These are phyloP conservation scores for Colletotrichum tamarilloi DNA, from an alignment of 2,329 filamentous ascomycete species.

Conservation along the genomic window DNA sequence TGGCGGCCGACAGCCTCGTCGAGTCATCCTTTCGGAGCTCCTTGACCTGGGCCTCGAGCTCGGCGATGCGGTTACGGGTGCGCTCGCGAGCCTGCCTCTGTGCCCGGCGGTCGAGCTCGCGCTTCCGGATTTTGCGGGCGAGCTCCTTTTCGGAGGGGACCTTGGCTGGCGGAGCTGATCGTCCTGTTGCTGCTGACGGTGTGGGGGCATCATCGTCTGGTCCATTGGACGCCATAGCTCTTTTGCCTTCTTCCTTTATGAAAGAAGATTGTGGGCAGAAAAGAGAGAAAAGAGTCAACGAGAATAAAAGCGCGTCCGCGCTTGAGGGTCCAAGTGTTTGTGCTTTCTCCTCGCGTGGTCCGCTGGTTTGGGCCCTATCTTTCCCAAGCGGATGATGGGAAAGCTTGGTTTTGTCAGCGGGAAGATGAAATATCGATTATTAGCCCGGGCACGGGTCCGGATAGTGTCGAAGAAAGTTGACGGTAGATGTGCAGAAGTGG, in stretches of 20 bases:
- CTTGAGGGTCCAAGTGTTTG: background rate
- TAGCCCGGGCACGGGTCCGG: background rate
- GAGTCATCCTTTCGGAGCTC: slow-evolving; percentile 40
- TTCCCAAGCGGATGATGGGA: background rate
- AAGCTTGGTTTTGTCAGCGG: background rate
- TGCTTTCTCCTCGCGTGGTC: background rate
- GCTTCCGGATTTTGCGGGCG: slow-evolving; percentile 42
- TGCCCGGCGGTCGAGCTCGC: slow-evolving; percentile 46
- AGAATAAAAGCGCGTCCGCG: background rate
- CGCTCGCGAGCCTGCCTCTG: slow-evolving; percentile 45
- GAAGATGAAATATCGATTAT: background rate
- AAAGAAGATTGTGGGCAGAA: background rate
- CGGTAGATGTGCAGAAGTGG: slow-evolving; percentile 14
- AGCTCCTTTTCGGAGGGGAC: slow-evolving; percentile 31
- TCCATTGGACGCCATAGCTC: slow-evolving; percentile 11
- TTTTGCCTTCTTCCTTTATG: background rate
- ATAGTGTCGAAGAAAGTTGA: slow-evolving; percentile 13
- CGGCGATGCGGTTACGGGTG: slow-evolving; percentile 45
- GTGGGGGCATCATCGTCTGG: slow-evolving; percentile 10
- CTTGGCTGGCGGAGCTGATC: slow-evolving; percentile 8
- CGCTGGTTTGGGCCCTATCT: background rate
- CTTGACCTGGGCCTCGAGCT: slow-evolving; percentile 44
- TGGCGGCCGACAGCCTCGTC: slow-evolving; percentile 40
- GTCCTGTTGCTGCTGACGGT: slow-evolving; percentile 1
- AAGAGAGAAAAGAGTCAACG: background rate